Evolutionary conservation across 352 stramenopile species (phyloP), one percentile per base, ranked within the genome.

Genomic region (Pythium biforme): DNA sequence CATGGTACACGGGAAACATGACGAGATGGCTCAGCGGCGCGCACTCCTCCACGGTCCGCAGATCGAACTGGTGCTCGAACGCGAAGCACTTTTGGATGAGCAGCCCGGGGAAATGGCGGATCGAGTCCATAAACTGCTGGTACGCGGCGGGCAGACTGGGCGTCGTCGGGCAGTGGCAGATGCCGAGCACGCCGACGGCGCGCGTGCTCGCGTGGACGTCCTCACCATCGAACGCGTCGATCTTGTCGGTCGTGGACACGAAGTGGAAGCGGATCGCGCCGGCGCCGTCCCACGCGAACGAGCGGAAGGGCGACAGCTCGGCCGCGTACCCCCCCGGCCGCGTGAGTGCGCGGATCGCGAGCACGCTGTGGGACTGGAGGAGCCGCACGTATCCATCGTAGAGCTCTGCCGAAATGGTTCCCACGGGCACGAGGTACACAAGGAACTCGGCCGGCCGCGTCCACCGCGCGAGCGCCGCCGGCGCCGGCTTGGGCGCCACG

Each of bases 11-110:
- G 14, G 85, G 87, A 68, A 95, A 93, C 77, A 95, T 89, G 33
- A 94, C 81, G 53, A 95, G 76, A 56, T 94, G 72, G 14, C 46
- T 63, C 9, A 93, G 69, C 23, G 68, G 62, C 23, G 79, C 74
- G 55, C 81, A 87, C 61, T 94, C 79, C 19, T 77, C 71, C 9
- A 85, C 66, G 0, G 74, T 83, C 5, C 57, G 67, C 29, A 78
- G 68, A 31, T 93, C 84, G 46, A 95, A 93, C 20, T 71, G 65
- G 62, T 91, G 82, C 59, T 95, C 84, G 54, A 95, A 95, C 23
- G 82, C 84, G 69, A 93, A 94, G 58, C 86, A 88, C 51, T 91
- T 90, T 20, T 90, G 80, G 49, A 94, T 65, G 34, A 95, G 68
- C 15, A 89, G 74, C n/a, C 74, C 77, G 0, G 77, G 79, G 43